phyloP scores from a whole-genome alignment of 768 basidiomycete species.

The Pleurotus djamor region DNA sequence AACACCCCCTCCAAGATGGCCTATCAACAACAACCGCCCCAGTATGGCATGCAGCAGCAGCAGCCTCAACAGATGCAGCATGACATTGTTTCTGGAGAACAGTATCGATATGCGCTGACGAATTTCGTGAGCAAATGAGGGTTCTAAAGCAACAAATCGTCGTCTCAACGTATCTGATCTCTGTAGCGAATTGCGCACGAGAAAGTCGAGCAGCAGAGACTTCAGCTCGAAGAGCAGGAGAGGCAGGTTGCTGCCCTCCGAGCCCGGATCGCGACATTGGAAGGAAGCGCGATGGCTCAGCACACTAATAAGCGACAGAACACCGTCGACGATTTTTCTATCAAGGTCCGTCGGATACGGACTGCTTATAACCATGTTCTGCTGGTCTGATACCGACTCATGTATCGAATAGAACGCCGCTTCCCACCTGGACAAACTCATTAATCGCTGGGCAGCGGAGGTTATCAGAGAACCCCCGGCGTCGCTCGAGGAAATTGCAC shows the following conservation, averaged over 20 bases:
- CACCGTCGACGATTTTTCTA: slow-evolving; percentile 85
- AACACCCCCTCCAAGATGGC: not conserved
- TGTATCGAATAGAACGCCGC: slow-evolving; percentile 61
- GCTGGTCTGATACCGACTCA: not conserved
- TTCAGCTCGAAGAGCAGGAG: slow-evolving; percentile 81
- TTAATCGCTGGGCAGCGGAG: slow-evolving; percentile 89
- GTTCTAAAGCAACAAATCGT: not conserved
- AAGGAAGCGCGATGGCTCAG: slow-evolving; percentile 52
- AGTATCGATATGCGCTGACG: slow-evolving; percentile 80
- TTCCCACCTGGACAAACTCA: slow-evolving; percentile 74
- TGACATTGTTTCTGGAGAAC: slow-evolving; percentile 54
- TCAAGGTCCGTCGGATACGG: slow-evolving; percentile 52
- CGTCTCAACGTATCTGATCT: not conserved
- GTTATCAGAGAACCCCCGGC: slow-evolving; percentile 57
- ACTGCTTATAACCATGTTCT: slow-evolving; percentile 4
- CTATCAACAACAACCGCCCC: slow-evolving; percentile 7
- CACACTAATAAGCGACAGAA: slow-evolving; percentile 47
- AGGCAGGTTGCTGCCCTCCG: slow-evolving; percentile 74
- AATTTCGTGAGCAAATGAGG: slow-evolving; percentile 58
- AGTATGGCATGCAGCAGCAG: slow-evolving; percentile 10
- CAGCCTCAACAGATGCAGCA: slow-evolving; percentile 24
- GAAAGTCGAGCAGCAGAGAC: slow-evolving; percentile 81
- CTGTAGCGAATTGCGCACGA: slow-evolving; percentile 81
- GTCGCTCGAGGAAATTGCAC: slow-evolving; percentile 49
- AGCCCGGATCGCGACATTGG: slow-evolving; percentile 68